Evolutionary conservation across 805 yeast species (phyloP), one percentile per base, ranked within the genome.

Genomic region (Wickerhamomyces sydowiorum): DNA sequence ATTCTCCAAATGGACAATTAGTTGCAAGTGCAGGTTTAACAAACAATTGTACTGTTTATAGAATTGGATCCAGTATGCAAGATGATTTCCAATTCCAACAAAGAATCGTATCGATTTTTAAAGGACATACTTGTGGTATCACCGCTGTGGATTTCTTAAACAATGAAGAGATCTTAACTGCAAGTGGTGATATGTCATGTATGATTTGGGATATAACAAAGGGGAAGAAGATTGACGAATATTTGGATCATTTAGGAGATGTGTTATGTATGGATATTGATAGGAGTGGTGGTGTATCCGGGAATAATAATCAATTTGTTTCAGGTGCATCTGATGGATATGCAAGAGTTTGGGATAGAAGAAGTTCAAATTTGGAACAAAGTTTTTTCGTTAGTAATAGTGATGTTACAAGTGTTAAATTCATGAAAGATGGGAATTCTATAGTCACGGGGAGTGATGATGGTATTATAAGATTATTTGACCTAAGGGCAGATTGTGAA

Each of bases 21-120:
- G 80, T 82, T 6, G 96, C 95, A 0, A 74, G 83, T 46, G 96
- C 86, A 0, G 96, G 96, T 0, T 67, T 89, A 46, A 90, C 85
- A 46, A 89, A 89, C 56, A 73, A 76, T 23, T 82, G 95, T 54
- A 78, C 91, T 1, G 66, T 89, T 7, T 86, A 86, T 59, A 69
- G 75, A 25, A 57, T 75, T 13, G 22, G 23, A 20, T 54, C 42
- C 10, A 37, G 39, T 1, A 13, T 48, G 14, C 47, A 49, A 17
- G 49, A 48, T 5, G 53, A 54, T 31, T 27, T 13, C 7, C 52
- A 60, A 43, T 58, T 66, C 22, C 70, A 66, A 43, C 72, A 67
- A 44, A 60, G 63, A 30, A 67, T 77, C 7, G 67, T 72, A 25
- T 67, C 80, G 5, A 69, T 79, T 3, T 75, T 86, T 57, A 82